A percentile compares a stretch with the other conserved stretches of the same genome.
These are phyloP conservation scores for Tuber brumale DNA, from an alignment of 495 filamentous ascomycete species.

Conservation along the genomic window DNA sequence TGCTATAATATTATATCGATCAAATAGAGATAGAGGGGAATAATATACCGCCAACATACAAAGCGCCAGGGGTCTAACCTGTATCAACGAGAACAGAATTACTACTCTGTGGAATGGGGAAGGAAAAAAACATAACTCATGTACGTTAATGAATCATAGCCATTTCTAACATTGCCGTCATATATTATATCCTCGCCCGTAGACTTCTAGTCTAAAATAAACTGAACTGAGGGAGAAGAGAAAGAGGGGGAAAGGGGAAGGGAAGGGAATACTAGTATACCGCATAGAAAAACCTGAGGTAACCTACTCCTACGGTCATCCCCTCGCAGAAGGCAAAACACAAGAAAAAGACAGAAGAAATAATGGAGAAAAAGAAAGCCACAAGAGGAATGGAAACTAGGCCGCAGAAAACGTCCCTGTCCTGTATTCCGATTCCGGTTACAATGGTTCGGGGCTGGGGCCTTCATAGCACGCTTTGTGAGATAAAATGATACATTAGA, in stretches of 20 bases:
- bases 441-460: neutral
- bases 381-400: neutral
- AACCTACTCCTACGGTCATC: neutral
- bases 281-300: neutral
- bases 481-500: neutral
- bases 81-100: neutral
- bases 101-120: neutral
- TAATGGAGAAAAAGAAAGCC: neutral
- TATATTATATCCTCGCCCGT: neutral
- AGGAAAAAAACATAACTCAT: neutral
- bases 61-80: neutral
- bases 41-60: neutral
- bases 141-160: neutral
- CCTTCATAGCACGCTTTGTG: no score
- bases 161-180: neutral
- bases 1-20: neutral
- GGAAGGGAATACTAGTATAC: neutral
- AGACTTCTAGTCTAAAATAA: neutral
- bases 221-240: no score
- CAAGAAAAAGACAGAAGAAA: no score
- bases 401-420: neutral
- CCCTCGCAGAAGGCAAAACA: neutral
- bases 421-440: neutral
- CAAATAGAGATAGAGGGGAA: neutral
- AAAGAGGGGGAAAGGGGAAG: accelerated